Base-by-base conservation (phyloP, 169 alveolate species). In the Eimeria acervulina region DNA sequence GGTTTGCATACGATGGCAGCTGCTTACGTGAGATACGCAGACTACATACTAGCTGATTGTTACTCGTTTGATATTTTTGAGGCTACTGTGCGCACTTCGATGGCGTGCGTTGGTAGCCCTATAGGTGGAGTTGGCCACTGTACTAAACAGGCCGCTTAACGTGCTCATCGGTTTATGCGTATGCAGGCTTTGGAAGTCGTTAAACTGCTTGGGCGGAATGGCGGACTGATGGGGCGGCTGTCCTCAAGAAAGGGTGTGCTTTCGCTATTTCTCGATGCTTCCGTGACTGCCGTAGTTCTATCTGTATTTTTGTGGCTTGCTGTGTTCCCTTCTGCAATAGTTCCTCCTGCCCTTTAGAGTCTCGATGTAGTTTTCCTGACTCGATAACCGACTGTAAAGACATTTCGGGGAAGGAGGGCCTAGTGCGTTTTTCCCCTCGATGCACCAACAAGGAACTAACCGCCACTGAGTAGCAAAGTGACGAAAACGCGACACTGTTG, bases 1-100 rank as follows among this genome's bases (percentile, higher is more conserved):
- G 26, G 78, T 51, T 85, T 36, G 93, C 93, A 17, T 36, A 85
- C 42, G 61, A 19, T 31, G 93, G 93, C 42, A 12, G 63, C 28
- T 85, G 93, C 55, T 19, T 21, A 59, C 3, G 87, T 76, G 87
- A 42, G 87, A 7, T 5, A 8, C 5, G 61, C 26, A 19, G 15
- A 1, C 0, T 40, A 76, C 88, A 59, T 15, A 12, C n/a, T 31
- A 15, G 80, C 26, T 31, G n/a, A 19, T 63, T 3, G 21, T 3
- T 26, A 15, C 80, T 68, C 33, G 80, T 8, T 13, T 8, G 47
- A 13, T 23, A 13, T 33, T 26, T 36, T 19, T 7, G 76, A 68
- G 10, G 33, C 42, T 0, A 68, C 12, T 3, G 80, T 68, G n/a
- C 15, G 80, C 47, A 31, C n/a, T 31, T 31, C 44, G 42, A 31